Percentiles rank a stretch among this genome's conserved stretches.
These are phyloP conservation scores for Aspergillus pseudoglaucus DNA, from an alignment of 2,329 filamentous ascomycete species.

Conservation along the genomic window DNA sequence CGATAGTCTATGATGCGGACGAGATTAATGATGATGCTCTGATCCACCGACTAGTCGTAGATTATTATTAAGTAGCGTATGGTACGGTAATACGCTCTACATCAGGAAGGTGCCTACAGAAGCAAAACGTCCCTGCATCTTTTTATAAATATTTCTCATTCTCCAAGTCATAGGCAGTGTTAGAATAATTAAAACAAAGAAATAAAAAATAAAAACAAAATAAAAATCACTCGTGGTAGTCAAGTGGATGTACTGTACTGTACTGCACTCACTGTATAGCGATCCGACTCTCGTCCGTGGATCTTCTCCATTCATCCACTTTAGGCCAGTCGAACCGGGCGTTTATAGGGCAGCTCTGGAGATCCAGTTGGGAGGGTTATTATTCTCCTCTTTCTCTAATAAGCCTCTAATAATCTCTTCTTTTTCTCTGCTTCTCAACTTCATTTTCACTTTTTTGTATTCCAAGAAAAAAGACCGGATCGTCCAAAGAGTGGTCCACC, in stretches of 20 bases:
- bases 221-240: not conserved
- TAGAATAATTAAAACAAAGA: not conserved
- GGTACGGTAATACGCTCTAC: not conserved
- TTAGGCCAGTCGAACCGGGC: no score
- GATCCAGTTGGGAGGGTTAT: conserved; percentile 1
- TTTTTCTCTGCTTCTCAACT: conserved; percentile 1
- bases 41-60: not conserved
- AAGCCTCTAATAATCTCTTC: conserved; percentile 2
- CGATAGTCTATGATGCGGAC: no score
- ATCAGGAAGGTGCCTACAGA: no score
- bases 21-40: not conserved
- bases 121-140: no score
- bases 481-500: not conserved
- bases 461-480: not conserved
- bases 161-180: no score
- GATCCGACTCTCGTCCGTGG: no score
- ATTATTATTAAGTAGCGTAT: not conserved
- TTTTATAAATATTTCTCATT: not conserved
- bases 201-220: not conserved
- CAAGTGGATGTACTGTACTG: not conserved
- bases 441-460: conserved; percentile 2
- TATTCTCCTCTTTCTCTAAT: conserved; percentile 4
- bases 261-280: not conserved
- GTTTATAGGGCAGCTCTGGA: conserved; percentile 8
- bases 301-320: no score